Conservation (phyloP, 2,329 filamentous ascomycete species). For the Pyrenophora seminiperda region DNA sequence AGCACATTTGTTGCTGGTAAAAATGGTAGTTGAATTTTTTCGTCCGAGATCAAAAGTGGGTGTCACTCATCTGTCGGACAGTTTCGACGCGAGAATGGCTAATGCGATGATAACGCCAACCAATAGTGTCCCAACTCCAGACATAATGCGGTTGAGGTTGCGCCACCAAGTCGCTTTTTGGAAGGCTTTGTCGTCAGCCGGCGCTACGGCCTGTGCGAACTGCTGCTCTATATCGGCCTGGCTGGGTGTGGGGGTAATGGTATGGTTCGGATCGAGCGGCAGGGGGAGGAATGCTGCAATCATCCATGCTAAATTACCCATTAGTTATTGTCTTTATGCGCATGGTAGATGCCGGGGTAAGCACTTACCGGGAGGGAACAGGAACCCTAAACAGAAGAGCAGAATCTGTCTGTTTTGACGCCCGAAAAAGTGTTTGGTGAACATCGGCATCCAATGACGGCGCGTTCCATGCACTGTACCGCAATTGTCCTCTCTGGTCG, state of each 20-base stretch:
- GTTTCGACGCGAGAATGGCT: slow-evolving; percentile 46
- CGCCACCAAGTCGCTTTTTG: slow-evolving; percentile 70
- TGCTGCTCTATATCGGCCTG: slow-evolving; percentile 51
- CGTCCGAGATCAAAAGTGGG: slow-evolving; percentile 7
- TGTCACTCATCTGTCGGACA: slow-evolving; percentile 23
- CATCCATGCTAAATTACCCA: slow-evolving; percentile 69
- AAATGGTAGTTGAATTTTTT: slow-evolving; percentile 10
- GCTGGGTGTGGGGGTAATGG: slow-evolving; percentile 44
- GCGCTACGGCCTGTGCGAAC: slow-evolving; percentile 51
- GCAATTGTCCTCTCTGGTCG: slow-evolving; percentile 54
- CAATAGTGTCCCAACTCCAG: slow-evolving; percentile 60
- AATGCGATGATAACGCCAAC: slow-evolving; percentile 56
- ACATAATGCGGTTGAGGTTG: slow-evolving; percentile 66
- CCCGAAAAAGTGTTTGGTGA: slow-evolving; percentile 64
- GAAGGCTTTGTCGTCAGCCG: slow-evolving; percentile 55
- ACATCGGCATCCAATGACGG: slow-evolving; percentile 70
- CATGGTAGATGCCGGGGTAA: slow-evolving; percentile 15
- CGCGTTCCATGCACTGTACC: slow-evolving; percentile 70
- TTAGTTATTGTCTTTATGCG: slow-evolving; percentile 24
- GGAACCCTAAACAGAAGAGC: slow-evolving; percentile 76
- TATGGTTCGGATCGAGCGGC: slow-evolving; percentile 59
- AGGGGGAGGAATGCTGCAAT: slow-evolving; percentile 76
- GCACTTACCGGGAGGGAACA: slow-evolving; percentile 66
- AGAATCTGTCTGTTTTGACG: slow-evolving; percentile 75
- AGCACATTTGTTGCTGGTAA: slow-evolving; percentile 2